Conservation (phyloP, 768 basidiomycete species). For the Exsudoporus frostii region DNA sequence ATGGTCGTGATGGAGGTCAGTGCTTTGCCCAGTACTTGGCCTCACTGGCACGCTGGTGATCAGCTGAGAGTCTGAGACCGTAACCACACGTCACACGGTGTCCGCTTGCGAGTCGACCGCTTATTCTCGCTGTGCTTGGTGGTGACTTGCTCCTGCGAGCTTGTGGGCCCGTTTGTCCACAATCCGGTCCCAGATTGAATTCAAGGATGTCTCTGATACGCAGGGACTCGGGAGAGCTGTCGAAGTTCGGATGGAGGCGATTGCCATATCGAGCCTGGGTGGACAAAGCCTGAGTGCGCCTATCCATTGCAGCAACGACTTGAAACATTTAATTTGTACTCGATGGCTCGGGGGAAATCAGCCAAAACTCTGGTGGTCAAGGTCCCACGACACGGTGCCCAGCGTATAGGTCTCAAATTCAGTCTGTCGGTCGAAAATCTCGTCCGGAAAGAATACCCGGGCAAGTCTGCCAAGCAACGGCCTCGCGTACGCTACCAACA, state of each 20-base stretch:
- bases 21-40: background rate
- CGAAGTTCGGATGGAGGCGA: background rate
- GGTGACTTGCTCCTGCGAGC: background rate
- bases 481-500: constrained; percentile 47
- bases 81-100: constrained; percentile 5
- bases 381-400: constrained; percentile 74
- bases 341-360: constrained; percentile 43
- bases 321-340: background rate
- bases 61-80: constrained; percentile 16
- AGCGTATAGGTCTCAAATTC: constrained; percentile 64
- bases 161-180: background rate
- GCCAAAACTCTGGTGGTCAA: constrained; percentile 56
- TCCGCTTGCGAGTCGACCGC: constrained; percentile 1
- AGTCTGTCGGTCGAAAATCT: constrained; percentile 54
- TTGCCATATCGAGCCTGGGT: constrained; percentile 14
- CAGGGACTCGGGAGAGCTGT: background rate
- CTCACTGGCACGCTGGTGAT: background rate
- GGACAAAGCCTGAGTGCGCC: background rate
- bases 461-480: constrained; percentile 44
- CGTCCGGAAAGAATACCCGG: constrained; percentile 46
- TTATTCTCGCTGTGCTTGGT: background rate
- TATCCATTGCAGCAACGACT: background rate
- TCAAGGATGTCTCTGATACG: background rate
- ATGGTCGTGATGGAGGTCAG: constrained; percentile 10
- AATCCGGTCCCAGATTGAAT: background rate